These are phyloP conservation scores for Fusarium albidum DNA, from an alignment of 2,329 filamentous ascomycete species.

Conservation along the genomic window DNA sequence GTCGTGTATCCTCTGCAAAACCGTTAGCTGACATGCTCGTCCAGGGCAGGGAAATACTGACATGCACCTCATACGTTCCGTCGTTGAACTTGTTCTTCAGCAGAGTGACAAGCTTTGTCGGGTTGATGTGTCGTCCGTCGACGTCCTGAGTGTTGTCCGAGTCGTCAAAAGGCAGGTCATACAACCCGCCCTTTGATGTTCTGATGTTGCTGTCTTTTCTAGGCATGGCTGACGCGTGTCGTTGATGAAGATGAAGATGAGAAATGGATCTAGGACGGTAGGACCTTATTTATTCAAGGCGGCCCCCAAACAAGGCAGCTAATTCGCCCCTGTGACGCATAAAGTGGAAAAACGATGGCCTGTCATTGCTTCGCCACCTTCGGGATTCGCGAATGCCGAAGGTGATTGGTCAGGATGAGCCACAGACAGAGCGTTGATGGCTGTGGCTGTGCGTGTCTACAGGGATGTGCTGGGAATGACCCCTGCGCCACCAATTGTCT, in stretches of 20 bases:
- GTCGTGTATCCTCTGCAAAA: slow-evolving; percentile 7
- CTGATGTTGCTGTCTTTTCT: neutral
- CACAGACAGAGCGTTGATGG: too few relatives aligned
- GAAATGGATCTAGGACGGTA: too few relatives aligned
- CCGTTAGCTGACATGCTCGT: neutral
- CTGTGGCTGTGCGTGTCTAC: too few relatives aligned
- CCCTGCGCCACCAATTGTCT: too few relatives aligned
- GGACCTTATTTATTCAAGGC: too few relatives aligned
- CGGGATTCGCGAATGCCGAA: neutral
- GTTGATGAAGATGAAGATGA: neutral
- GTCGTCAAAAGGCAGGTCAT: neutral
- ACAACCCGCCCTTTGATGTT: neutral
- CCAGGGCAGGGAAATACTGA: neutral
- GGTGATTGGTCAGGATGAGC: too few relatives aligned
- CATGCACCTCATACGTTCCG: slow-evolving; percentile 10
- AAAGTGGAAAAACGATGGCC: slow-evolving; percentile 3
- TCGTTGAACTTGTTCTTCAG: slow-evolving; percentile 3
- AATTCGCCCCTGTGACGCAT: slow-evolving; percentile 1
- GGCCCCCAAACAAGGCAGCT: too few relatives aligned
- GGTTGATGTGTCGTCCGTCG: neutral
- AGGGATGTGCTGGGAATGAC: too few relatives aligned
- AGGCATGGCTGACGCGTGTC: neutral
- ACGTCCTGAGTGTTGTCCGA: slow-evolving; percentile 3
- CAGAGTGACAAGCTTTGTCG: slow-evolving; percentile 1
- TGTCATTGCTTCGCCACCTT: slow-evolving; percentile 4